Conservation (phyloP, 2,329 filamentous ascomycete species). For the Fusarium acutatum region DNA sequence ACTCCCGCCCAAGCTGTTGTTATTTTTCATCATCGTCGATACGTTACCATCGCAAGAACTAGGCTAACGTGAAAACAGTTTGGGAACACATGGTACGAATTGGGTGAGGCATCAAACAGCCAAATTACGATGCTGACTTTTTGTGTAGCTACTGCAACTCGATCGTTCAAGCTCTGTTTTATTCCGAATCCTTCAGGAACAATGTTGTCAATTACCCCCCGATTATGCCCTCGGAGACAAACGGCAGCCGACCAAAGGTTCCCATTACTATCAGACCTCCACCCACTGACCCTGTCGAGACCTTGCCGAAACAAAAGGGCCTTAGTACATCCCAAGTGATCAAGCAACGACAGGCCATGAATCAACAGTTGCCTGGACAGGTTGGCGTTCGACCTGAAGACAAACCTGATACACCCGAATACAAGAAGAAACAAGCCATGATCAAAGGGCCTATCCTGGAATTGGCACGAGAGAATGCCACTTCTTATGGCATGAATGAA, state of each 20-base stretch:
- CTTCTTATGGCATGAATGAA: slow-evolving; percentile 90
- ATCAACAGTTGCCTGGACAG: slow-evolving; percentile 62
- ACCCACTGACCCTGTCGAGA: slow-evolving; percentile 54
- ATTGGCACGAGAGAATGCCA: slow-evolving; percentile 81
- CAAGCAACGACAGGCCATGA: slow-evolving; percentile 64
- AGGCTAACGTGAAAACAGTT: slow-evolving; percentile 69
- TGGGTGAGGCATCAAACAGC: slow-evolving; percentile 1
- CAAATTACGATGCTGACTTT: slow-evolving; percentile 29
- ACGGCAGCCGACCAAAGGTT: slow-evolving; percentile 64
- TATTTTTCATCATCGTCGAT: not conserved
- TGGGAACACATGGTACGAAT: slow-evolving; percentile 92
- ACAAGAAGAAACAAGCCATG: slow-evolving; percentile 97
- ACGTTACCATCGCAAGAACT: not conserved
- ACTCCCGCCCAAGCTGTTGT: not conserved
- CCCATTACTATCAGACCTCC: slow-evolving; percentile 69
- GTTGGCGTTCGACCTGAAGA: slow-evolving; percentile 79
- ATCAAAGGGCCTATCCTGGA: slow-evolving; percentile 87
- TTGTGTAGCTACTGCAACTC: slow-evolving; percentile 91
- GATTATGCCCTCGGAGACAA: slow-evolving; percentile 74
- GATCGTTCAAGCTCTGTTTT: slow-evolving; percentile 96
- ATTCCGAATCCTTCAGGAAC: slow-evolving; percentile 92
- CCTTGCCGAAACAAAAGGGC: slow-evolving; percentile 57
- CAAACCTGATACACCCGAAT: slow-evolving; percentile 93
- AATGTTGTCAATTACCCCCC: slow-evolving; percentile 91
- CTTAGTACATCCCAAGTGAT: slow-evolving; percentile 63